phyloP scores from a whole-genome alignment of 257 asterid genomes.

The Przewalskia tangutica region DNA sequence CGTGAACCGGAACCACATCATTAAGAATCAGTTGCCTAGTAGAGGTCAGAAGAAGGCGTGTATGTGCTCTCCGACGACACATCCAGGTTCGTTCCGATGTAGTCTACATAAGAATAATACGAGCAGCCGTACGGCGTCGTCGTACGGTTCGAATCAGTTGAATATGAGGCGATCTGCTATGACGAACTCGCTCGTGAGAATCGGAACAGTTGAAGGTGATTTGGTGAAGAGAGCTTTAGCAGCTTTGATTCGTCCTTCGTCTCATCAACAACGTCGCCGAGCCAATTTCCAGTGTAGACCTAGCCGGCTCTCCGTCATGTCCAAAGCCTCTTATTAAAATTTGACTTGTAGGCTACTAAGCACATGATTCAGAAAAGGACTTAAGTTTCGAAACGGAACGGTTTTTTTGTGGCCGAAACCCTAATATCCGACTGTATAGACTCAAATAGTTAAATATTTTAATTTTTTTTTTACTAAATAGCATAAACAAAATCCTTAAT shows the following conservation, averaged over 20 bases:
- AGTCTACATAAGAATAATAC: slow-evolving; percentile 36
- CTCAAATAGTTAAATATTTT: not conserved
- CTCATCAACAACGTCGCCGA: slow-evolving; percentile 45
- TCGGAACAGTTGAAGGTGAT: slow-evolving; percentile 42
- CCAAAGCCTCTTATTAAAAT: not conserved
- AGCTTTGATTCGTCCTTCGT: slow-evolving; percentile 51
- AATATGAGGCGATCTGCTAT: slow-evolving; percentile 38
- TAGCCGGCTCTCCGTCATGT: slow-evolving; percentile 34
- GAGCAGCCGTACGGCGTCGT: slow-evolving; percentile 18
- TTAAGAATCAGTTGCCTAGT: not conserved
- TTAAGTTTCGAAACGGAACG: slow-evolving; percentile 18
- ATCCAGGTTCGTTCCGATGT: slow-evolving; percentile 71
- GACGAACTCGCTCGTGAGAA: slow-evolving; percentile 40
- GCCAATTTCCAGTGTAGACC: slow-evolving; percentile 26
- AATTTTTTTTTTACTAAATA: not conserved
- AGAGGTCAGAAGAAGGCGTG: slow-evolving; percentile 33
- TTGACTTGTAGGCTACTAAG: too few relatives aligned
- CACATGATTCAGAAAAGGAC: not conserved
- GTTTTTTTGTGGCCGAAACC: slow-evolving; percentile 23
- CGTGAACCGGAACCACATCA: slow-evolving; percentile 11
- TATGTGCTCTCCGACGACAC: slow-evolving; percentile 59
- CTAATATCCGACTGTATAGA: slow-evolving; percentile 16
- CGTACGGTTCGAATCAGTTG: slow-evolving; percentile 25
- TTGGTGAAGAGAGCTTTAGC: slow-evolving; percentile 36
- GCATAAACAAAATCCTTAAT: not conserved